Conservation (phyloP, 78 protist species). For the Isochrysis galbana region DNA sequence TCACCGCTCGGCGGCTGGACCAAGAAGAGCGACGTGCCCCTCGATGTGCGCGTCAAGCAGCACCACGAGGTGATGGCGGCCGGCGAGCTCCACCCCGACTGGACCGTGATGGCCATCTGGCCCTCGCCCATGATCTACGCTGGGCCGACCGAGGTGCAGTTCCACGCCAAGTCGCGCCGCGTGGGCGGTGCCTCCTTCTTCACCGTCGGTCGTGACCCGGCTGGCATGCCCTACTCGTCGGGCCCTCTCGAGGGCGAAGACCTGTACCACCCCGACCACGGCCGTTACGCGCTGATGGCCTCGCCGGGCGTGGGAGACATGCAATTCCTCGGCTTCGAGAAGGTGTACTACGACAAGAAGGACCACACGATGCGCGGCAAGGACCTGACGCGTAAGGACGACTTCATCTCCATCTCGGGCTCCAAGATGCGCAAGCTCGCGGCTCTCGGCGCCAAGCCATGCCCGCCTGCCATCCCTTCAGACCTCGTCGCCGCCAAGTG, state of each 20-base stretch:
- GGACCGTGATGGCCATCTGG: conserved; percentile 58
- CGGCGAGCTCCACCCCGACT: conserved; percentile 42
- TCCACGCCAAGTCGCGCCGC: conserved; percentile 51
- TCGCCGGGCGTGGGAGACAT: conserved; percentile 51
- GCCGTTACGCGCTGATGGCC: conserved; percentile 45
- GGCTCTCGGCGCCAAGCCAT: conserved; percentile 34
- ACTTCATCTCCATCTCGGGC: conserved; percentile 50
- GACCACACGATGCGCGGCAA: conserved; percentile 12
- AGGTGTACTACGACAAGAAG: conserved; percentile 41
- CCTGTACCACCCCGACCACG: conserved; percentile 37
- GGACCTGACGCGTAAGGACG: neutral
- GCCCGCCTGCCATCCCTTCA: conserved; percentile 13
- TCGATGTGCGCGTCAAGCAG: conserved; percentile 56
- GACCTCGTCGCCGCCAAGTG: conserved; percentile 24
- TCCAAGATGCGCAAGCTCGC: conserved; percentile 50
- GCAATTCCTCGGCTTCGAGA: conserved; percentile 29
- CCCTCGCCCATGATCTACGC: conserved; percentile 62
- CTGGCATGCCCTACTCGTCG: conserved; percentile 41
- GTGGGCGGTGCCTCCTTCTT: conserved; percentile 52
- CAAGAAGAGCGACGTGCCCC: conserved; percentile 52
- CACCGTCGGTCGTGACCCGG: conserved; percentile 62
- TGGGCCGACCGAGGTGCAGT: conserved; percentile 61
- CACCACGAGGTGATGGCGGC: conserved; percentile 39
- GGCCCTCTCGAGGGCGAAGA: conserved; percentile 5
- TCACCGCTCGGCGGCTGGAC: conserved; percentile 65